Base-by-base conservation (phyloP, 257 asterid genomes). In the Dorcoceras hygrometricum region DNA sequence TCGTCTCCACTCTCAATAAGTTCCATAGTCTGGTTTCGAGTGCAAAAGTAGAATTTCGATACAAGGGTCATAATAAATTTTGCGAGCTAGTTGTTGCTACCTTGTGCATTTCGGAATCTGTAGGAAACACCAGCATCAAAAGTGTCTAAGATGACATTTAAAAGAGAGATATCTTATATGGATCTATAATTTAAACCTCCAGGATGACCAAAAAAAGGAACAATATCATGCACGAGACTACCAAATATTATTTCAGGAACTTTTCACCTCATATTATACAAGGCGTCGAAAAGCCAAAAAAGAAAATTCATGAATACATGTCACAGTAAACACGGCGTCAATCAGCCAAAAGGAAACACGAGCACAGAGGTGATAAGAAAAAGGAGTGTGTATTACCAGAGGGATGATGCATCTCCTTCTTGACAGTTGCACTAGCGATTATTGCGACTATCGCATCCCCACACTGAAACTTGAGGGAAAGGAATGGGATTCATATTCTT, bases 401-500 rank as follows among this genome's bases (percentile, higher is more conserved):
- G 54, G 31, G 68, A 46, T 3, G 63, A 31, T 50, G 62, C 57
- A 8, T 20, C 22, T 39, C 24, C 57, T 32, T 48, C 16, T 25
- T 29, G 9, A 34, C n/a, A 57, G 25, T 23, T 57, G 6, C 58
- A 50, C 65, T 73, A 76, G 54, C 62, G 48, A 58, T 36, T 24
- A 20, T n/a, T 66, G 77, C 66, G 61, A 55, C 61, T 72, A 53
- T 53, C 60, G 25, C 29, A 62, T 56, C 63, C 72, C 80, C 76
- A 75, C 54, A 80, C 43, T 11, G 85, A 68, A 67, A 87, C 63
- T 32, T 71, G 76, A 71, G 77, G 59, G 67, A 81, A 78, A 63
- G 79, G 71, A 31, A 75, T 36, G 11, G 84, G 72, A 32, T 72
- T 79, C 24, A 51, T 16, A 10, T 57, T 53, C 6, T 46, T n/a